Percentiles rank a stretch among this genome's conserved stretches.
Evolutionary conservation across 2,329 filamentous ascomycete species (phyloP).

Genomic region (Paramyrothecium roridum): DNA sequence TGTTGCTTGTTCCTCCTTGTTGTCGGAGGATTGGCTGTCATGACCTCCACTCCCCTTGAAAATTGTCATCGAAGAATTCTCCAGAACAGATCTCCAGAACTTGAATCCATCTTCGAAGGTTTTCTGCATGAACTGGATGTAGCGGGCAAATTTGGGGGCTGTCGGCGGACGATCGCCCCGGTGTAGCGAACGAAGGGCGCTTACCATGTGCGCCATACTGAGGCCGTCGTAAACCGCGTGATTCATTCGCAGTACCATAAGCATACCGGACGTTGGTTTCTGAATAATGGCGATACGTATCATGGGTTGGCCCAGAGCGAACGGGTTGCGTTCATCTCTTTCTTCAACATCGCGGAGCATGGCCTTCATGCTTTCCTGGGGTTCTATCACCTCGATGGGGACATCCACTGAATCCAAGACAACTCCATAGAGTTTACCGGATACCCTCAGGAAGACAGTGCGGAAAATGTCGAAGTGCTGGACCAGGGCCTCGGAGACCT

Average conservation of each 20-base stretch:
- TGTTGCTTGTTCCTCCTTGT: not conserved
- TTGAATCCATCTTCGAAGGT: constrained; percentile 4
- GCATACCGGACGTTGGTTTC: not conserved
- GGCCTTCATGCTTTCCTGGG: not conserved
- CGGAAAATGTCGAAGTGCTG: constrained; percentile 10
- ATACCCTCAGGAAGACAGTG: constrained; percentile 4
- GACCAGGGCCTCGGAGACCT: constrained; percentile 2
- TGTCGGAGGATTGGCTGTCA: too few relatives aligned
- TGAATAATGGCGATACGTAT: constrained; percentile 6
- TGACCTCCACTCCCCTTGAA: not conserved
- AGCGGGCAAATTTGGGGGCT: constrained; percentile 5
- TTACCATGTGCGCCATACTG: constrained; percentile 6
- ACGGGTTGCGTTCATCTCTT: not conserved
- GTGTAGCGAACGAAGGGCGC: constrained; percentile 6
- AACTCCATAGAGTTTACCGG: constrained; percentile 6
- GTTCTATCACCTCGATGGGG: constrained; percentile 4
- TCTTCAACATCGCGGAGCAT: not conserved
- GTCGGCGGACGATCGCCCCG: constrained; percentile 1
- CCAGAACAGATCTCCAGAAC: constrained; percentile 6
- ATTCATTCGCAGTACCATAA: constrained; percentile 11
- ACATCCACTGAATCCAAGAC: constrained; percentile 4
- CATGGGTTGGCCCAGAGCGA: constrained; percentile 2
- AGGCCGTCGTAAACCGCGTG: constrained; percentile 14
- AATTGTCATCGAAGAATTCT: constrained; percentile 4
- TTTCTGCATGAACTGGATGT: constrained; percentile 5